These are phyloP conservation scores for Rosa multiflora DNA, from an alignment of 306 rosid genomes.

Conservation along the genomic window DNA sequence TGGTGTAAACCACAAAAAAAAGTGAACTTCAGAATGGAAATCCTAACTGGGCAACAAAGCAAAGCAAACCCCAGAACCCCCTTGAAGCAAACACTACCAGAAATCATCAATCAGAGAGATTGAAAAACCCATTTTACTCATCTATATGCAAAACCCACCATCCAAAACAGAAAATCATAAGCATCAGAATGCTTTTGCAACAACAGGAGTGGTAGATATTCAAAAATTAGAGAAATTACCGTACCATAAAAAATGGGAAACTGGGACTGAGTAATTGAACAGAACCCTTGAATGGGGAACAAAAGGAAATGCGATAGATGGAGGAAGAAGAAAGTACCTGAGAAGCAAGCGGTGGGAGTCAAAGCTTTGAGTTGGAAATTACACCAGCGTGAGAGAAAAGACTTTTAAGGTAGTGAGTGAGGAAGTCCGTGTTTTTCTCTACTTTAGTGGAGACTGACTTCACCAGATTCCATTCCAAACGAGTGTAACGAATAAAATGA, in stretches of 20 bases:
- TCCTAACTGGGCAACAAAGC: background rate
- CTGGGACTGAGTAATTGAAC: background rate
- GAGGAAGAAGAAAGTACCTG: conserved; percentile 10
- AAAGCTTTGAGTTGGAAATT: background rate
- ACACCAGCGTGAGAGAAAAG: too few relatives aligned
- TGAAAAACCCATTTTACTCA: background rate
- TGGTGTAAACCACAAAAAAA: background rate
- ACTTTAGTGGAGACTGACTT: too few relatives aligned
- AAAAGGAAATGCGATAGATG: background rate
- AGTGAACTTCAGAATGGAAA: background rate
- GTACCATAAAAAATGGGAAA: background rate
- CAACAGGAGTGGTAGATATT: background rate
- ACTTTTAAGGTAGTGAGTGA: too few relatives aligned
- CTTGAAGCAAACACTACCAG: background rate
- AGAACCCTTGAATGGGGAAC: background rate
- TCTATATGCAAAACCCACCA: conserved; percentile 31
- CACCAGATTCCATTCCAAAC: too few relatives aligned
- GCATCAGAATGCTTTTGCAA: background rate
- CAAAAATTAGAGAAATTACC: background rate
- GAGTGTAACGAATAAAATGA: too few relatives aligned
- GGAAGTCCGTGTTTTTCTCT: too few relatives aligned
- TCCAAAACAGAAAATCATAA: conserved; percentile 19
- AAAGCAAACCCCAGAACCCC: background rate
- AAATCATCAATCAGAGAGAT: conserved; percentile 1
- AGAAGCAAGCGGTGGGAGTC: conserved; percentile 9